Evolutionary conservation across 2,329 filamentous ascomycete species (phyloP).

Genomic region (Fusarium graminum): DNA sequence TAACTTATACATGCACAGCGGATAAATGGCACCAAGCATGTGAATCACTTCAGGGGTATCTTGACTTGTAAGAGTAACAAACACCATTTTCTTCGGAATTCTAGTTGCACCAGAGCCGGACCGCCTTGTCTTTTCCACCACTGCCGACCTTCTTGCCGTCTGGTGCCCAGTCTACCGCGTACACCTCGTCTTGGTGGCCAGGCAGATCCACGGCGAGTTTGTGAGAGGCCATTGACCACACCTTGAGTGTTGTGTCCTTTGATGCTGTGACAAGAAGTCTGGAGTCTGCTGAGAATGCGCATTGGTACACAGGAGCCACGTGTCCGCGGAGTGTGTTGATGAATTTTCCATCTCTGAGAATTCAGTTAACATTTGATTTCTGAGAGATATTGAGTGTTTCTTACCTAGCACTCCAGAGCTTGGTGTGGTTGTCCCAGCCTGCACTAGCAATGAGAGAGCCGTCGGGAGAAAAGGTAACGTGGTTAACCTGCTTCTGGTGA

Average conservation of each 20-base stretch:
- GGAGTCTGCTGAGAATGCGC: slow-evolving; percentile 91
- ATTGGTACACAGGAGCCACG: slow-evolving; percentile 90
- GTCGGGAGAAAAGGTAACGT: slow-evolving; percentile 94
- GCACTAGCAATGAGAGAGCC: slow-evolving; percentile 88
- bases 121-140: slow-evolving; percentile 91
- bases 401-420: slow-evolving; percentile 86
- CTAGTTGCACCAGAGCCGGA: slow-evolving; percentile 75
- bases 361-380: slow-evolving; percentile 31
- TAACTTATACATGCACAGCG: slow-evolving; percentile 28
- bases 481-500: slow-evolving; percentile 96
- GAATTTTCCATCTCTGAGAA: slow-evolving; percentile 75
- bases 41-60: slow-evolving; percentile 44
- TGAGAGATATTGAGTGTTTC: slow-evolving; percentile 16
- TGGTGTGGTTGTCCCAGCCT: slow-evolving; percentile 94
- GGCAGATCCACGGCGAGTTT: slow-evolving; percentile 86
- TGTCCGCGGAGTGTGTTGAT: slow-evolving; percentile 90
- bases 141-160: slow-evolving; percentile 91
- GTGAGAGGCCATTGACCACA: slow-evolving; percentile 90
- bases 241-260: slow-evolving; percentile 94
- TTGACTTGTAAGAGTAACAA: slow-evolving; percentile 40
- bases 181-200: slow-evolving; percentile 93
- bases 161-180: slow-evolving; percentile 93
- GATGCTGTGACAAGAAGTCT: slow-evolving; percentile 87
- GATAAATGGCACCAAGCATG: slow-evolving; percentile 20
- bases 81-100: slow-evolving; percentile 33